Base-by-base conservation (phyloP, 768 basidiomycete genomes). In the Tylopilus cervinicoccineus region DNA sequence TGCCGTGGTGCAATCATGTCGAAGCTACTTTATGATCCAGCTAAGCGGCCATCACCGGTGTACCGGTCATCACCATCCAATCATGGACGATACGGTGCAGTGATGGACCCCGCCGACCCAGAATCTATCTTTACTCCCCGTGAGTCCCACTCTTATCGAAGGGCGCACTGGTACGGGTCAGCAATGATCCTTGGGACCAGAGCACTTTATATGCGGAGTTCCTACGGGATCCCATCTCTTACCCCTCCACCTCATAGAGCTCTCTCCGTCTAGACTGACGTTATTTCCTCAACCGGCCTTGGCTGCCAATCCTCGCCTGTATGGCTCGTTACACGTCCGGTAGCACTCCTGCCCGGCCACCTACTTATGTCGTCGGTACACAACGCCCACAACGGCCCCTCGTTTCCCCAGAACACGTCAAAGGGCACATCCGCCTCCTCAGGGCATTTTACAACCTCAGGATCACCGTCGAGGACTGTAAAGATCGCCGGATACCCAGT, bases 391-490 rank as follows among this genome's bases (percentile, higher is more conserved):
- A 44, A 5, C 46, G 51, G 7, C 65, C 70, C 4, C 61, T 71
- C 5, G 70, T 72, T n/a, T 54, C 57, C 7, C 31, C 57, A 14
- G 46, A 52, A 34, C 59, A 73, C n/a, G 56, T 71, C 5, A 66
- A 62, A 42, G 62, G 61, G 2, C 72, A 73, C 43, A 60, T 72
- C 14, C 59, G 56, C 12, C 66, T 72, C 26, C 61, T 72, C 22
- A 54, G 60, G 16, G 55, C 59, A n/a, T 71, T 72, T 50, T 44
- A 64, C 31, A 55, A 62, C 14, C 61, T 72, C 46, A 50, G 57
- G 38, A 52, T 49, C 6, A 53, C 38, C 12, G 58, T 72, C 13
- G 64, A 72, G 28, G 61, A 61, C 8, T 45, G 61, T 19, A 58
- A 53, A 23, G 67, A 68, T 34, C 39, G 40, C 19, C 43, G 61